phyloP scores from a whole-genome alignment of 345 rosid species.

The Melastoma malabathricum region DNA sequence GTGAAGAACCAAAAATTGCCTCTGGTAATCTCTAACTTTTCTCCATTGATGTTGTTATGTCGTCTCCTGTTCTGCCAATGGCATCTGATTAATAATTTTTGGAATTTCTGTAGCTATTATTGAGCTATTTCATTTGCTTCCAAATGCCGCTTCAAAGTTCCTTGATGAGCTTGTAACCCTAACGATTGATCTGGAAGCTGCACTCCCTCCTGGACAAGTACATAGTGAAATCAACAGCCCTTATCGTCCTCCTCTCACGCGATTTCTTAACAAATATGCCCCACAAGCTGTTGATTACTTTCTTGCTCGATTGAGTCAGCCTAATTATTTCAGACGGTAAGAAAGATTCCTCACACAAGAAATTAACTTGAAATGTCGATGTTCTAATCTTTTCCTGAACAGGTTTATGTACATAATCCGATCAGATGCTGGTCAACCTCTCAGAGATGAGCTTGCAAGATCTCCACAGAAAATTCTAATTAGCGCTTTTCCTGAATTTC shows the following conservation, averaged over 20 bases:
- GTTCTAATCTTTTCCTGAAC: conserved; percentile 13
- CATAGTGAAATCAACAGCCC: conserved; percentile 97
- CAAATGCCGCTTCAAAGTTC: conserved; percentile 88
- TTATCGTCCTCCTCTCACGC: conserved; percentile 89
- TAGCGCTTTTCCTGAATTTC: conserved; percentile 74
- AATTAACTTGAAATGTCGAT: not conserved
- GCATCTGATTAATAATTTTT: conserved; percentile 4
- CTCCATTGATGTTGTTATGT: not conserved
- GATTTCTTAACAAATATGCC: conserved; percentile 89
- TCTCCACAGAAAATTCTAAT: conserved; percentile 82
- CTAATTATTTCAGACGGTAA: conserved; percentile 90
- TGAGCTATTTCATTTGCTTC: conserved; percentile 97
- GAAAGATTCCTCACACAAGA: conserved; percentile 9
- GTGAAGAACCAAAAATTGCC: conserved; percentile 99
- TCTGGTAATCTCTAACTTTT: conserved; percentile 40
- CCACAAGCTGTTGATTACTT: conserved; percentile 88
- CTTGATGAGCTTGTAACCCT: conserved; percentile 91
- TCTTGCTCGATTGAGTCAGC: conserved; percentile 80
- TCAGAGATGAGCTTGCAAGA: conserved; percentile 93
- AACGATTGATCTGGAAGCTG: conserved; percentile 88
- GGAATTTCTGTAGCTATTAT: conserved; percentile 68
- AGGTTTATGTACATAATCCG: conserved; percentile 94
- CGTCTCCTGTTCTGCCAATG: not conserved
- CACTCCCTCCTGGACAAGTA: conserved; percentile 78
- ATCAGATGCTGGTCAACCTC: conserved; percentile 90